Evolutionary conservation across 2,329 filamentous ascomycete species (phyloP), one percentile per base, ranked within the genome.

Genomic region (Phialophora tarda): DNA sequence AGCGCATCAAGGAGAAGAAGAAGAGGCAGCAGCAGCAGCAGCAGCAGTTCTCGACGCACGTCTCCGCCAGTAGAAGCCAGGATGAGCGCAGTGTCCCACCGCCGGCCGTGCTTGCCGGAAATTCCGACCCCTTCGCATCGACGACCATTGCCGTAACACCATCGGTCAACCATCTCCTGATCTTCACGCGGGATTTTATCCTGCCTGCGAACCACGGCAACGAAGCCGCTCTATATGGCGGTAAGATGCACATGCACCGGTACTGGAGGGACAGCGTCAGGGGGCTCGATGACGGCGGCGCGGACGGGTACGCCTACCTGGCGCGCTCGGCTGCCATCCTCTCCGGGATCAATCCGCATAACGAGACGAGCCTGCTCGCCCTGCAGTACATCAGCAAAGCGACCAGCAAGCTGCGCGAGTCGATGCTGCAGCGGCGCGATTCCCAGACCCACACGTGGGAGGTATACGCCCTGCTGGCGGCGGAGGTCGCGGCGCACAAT

Each of bases 391-490:
- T 47, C 28, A 32, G 48, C 60, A 51, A 53, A 32, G 60, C 60
- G 38, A 53, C 60, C 12, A 53, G 24, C 34, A 63, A 51, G 21
- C 51, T 63, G 60, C 32, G 60, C 8, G 47, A 59, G 47, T 48
- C 57, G 14, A 59, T 59, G 24, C 24, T 50, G 24, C 4, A 30
- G 14, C 21, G 51, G 2, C 7, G 2, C 10, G 51, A 24, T n/a
- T 17, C 34, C 21, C n/a, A 30, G 23, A 23, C 32, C 23, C 32
- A 57, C 11, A 12, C 10, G 50, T 64, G 62, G 62, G 47, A 47
- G n/a, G 56, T 64, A 2, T 68, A 68, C 34, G 57, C 62, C 12
- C 65, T 68, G 8, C 62, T 64, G 41, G 34, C 63, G 10, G 62
- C 61, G 30, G 65, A 68, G 53, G 57, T 65, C 38, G 57, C 57